Evolutionary conservation across 1,139 yeast species (phyloP), one percentile per base, ranked within the genome.

Genomic region (Lodderomyces orthopsilosis): DNA sequence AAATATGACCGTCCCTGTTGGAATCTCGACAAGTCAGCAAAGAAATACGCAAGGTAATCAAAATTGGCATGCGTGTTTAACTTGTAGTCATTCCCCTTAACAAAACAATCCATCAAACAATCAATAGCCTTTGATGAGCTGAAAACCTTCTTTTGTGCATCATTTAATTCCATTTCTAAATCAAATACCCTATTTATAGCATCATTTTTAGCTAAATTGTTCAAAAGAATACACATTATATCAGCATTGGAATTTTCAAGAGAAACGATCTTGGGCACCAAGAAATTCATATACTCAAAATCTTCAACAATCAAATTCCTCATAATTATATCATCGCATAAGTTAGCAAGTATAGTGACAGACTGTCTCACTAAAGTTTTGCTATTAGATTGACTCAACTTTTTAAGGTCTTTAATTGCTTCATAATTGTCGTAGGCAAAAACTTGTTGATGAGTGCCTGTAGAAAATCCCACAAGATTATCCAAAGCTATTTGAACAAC

Each of bases 91-190:
- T 77, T 71, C 5, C 96, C 96, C 58, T 86, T 86, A 38, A 90
- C 96, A 62, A 90, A 91, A 58, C 94, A 83, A 65, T 89, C 96
- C 83, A 90, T 79, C 37, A 91, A 70, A 62, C 94, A 85, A 58
- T 88, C 95, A 65, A 89, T 74, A n/a, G 81, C 81, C 34, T 69
- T 72, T 9, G 57, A 57, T 45, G 91, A 82, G 52, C 74, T 74
- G 66, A 83, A 85, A 3, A 75, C 58, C 39, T 66, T 57, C 39
- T 53, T 51, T 37, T 62, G 62, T 6, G 58, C 64, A 24, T 55
- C 52, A 21, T 65, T 61, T 23, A 78, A 65, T 19, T 66, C 63
- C 26, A 79, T 54, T 10, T 61, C 63, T 48, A 81, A 64, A 10
- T 77, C 76, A 45, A 89, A 75, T 0, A 87, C 58, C 42, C 68